Base-by-base conservation (phyloP, 495 filamentous ascomycete genomes). In the Aspergillus wentii region DNA sequence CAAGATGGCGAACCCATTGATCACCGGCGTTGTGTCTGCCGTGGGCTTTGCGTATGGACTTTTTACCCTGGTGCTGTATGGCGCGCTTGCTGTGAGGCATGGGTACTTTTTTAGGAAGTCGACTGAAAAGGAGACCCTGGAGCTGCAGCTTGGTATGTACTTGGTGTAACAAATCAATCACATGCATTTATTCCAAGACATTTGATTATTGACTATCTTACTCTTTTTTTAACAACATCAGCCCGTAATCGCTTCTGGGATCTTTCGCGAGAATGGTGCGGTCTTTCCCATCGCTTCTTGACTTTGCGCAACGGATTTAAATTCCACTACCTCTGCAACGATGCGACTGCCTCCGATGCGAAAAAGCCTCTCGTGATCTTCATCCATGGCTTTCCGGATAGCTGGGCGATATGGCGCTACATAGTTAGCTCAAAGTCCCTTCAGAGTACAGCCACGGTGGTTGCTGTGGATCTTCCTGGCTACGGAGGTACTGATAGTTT, bases 331-430 rank as follows among this genome's bases (percentile, higher is more conserved):
- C 46, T 78, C 10, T 61, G 60, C 43, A 72, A 69, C 44, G 54
- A 59, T 17, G 33, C 31, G 4, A 44, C 40, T 5, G 21, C 47
- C 1, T 38, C 43, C 4, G 45, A 43, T n/a, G 23, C 51, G 20
- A 46, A 42, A 13, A 61, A 55, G 20, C 66, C 66, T 0, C 50
- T 80, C 33, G 59, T 76, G 8, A 68, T 80, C 23, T 72, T 78
- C 50, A 59, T 79, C 18, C 76, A 80, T 46, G 76, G 76, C 20
- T 80, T 77, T 38, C 76, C 76, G 6, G 75, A 80, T 45, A 75
- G 70, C 38, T 77, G 69, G 64, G 60, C 61, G 1, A 43, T 76
- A 17, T 80, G 73, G 72, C 64, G 63, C 20, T 44, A 68, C 19
- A 51, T 76, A 7, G 39, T 69, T 2, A 38, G 22, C 16, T 65